Evolutionary conservation across 2,329 filamentous ascomycete species (phyloP).

Genomic region (Aureobasidium subglaciale): DNA sequence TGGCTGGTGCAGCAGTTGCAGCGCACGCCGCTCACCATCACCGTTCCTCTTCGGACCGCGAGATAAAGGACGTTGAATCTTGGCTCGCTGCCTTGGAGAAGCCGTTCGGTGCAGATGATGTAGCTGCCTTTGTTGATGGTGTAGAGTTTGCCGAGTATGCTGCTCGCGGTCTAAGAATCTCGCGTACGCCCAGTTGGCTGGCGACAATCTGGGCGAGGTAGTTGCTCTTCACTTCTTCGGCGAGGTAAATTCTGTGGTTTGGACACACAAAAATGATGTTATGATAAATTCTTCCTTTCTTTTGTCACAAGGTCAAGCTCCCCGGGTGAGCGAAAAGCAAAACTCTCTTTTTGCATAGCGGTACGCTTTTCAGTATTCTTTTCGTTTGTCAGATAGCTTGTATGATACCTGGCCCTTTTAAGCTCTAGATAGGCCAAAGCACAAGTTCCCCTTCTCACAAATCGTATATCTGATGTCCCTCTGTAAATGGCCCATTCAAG

Average conservation of each 20-base stretch:
- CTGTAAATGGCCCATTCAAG: no score
- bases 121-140: conserved; percentile 35
- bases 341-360: no score
- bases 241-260: not conserved
- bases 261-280: not conserved
- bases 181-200: not conserved
- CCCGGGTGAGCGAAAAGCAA: no score
- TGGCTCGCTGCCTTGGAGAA: conserved; percentile 33
- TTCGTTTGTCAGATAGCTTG: no score
- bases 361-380: no score
- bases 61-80: conserved; percentile 25
- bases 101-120: conserved; percentile 33
- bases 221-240: not conserved
- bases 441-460: no score
- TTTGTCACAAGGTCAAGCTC: no score
- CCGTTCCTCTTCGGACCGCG: conserved; percentile 18
- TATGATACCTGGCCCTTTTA: no score
- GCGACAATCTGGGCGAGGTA: not conserved
- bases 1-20: conserved; percentile 14
- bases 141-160: conserved; percentile 30
- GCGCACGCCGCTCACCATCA: not conserved
- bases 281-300: not conserved
- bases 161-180: not conserved
- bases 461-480: no score
- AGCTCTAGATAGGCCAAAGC: no score